Base-by-base conservation (phyloP, 75 land plant species). In the Picea sitchensis region DNA sequence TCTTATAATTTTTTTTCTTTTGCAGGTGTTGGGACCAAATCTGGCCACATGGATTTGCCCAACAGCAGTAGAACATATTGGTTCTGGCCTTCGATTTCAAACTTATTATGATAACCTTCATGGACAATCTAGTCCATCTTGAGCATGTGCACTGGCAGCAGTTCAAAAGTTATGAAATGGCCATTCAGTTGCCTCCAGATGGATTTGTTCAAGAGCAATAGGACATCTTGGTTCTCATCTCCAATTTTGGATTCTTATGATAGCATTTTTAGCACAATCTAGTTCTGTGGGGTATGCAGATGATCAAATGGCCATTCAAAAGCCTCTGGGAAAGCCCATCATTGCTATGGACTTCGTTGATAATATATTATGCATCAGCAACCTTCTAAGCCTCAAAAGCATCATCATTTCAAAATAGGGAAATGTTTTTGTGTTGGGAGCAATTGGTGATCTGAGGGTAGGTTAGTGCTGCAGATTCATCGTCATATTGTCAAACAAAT, bases 21-120 rank as follows among this genome's bases (percentile, higher is more conserved):
- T 26, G 20, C 95, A 96, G 99, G 88, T 93, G 20, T 79, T 96
- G 76, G 99, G 99, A 68, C 97, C 95, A 58, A 91, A 81, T 73
- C 65, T 89, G 38, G 54, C 84, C 57, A 84, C 87, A 73, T 96
- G 99, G 99, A n/a, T 90, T 72, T 94, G 89, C 80, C 99, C 99
- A 54, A 89, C 87, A 75, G 81, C 89, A 17, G 59, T 76, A 47
- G 80, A 80, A 30, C 92, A 96, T 67, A 86, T 91, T 65, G 99
- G 98, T 76, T 86, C 98, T 68, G 99, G 99, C 58, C 86, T 94
- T 77, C 82, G 87, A 65, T 96, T 94, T 81, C 89, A 69, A 9
- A 90, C 95, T 14, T 72, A 77, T 18, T 84, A 83, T 84, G 92
- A 93, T 71, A 84, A 74, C 30, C 30, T 71, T 44, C 44, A n/a